Evolutionary conservation across 495 filamentous ascomycete genomes (phyloP).

Genomic region (Neurospora tetraspora): DNA sequence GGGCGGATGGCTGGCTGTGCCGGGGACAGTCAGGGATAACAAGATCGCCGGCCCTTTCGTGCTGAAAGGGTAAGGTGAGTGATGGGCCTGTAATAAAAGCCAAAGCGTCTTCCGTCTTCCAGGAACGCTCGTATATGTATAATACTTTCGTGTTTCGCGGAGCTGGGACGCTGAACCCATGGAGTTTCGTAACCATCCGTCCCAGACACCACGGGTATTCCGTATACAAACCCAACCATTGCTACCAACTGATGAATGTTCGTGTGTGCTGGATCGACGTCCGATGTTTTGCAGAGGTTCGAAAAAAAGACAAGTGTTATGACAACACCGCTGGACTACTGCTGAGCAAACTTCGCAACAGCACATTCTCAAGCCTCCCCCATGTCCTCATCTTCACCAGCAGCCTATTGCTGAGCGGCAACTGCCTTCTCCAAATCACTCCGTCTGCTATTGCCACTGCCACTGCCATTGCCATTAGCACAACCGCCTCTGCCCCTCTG

Average conservation of each 20-base stretch:
- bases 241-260: neutral
- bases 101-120: neutral
- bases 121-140: neutral
- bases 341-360: neutral
- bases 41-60: neutral
- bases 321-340: neutral
- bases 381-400: slow-evolving; percentile 18
- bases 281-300: neutral
- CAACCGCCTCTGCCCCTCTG: slow-evolving; percentile 28
- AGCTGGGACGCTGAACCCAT: neutral
- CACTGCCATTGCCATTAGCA: neutral
- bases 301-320: neutral
- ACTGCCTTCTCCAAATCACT: slow-evolving; percentile 18
- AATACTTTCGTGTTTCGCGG: neutral
- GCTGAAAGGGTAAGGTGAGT: neutral
- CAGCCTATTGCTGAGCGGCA: slow-evolving; percentile 12
- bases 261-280: neutral
- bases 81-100: neutral
- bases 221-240: neutral
- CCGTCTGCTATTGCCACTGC: slow-evolving; percentile 6
- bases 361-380: slow-evolving; percentile 3
- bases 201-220: neutral
- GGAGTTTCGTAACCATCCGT: neutral
- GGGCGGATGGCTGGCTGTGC: neutral
- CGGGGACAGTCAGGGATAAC: neutral